A percentile compares a stretch with the other conserved stretches of the same genome.
These are phyloP conservation scores for Viridothelium virens DNA, from an alignment of 495 filamentous ascomycete genomes.

Conservation along the genomic window DNA sequence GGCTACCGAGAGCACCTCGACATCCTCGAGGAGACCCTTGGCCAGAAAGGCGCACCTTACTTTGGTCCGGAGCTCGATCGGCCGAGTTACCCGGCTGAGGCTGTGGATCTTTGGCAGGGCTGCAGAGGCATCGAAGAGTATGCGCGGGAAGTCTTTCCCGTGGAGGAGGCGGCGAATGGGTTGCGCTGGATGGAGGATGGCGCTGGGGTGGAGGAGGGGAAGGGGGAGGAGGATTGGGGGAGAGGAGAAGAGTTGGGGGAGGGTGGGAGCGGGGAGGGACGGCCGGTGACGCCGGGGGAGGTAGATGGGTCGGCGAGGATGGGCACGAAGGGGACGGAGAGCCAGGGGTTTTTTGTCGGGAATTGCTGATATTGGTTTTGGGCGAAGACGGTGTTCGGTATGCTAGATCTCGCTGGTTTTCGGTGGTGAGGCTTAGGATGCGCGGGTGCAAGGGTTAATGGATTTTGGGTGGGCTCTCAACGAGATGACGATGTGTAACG, in stretches of 20 bases:
- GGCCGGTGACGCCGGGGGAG: conserved; percentile 20
- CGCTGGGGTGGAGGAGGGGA: conserved; percentile 12
- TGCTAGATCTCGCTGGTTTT: too few relatives aligned
- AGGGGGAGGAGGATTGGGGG: conserved; percentile 12
- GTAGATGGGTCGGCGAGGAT: neutral
- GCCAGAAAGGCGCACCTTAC: conserved; percentile 55
- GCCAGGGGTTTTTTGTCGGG: conserved; percentile 6
- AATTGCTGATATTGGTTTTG: neutral
- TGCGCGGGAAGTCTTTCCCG: conserved; percentile 85
- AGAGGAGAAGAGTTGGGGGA: neutral
- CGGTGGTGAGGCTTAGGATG: too few relatives aligned
- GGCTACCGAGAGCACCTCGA: conserved; percentile 88
- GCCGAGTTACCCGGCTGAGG: conserved; percentile 53
- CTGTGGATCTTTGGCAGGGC: conserved; percentile 80
- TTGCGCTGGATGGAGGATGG: conserved; percentile 71
- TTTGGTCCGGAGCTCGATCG: conserved; percentile 54
- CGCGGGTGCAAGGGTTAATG: too few relatives aligned
- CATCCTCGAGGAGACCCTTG: conserved; percentile 56
- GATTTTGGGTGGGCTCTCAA: too few relatives aligned
- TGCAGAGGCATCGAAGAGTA: conserved; percentile 91
- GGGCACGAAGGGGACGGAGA: conserved; percentile 2
- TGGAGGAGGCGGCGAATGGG: conserved; percentile 91
- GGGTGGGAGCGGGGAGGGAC: neutral
- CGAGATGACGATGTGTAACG: too few relatives aligned
- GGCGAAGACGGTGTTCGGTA: neutral